These are phyloP conservation scores for Aspergillus oerlinghausenensis DNA, from an alignment of 2,329 filamentous ascomycete species.

Conservation along the genomic window DNA sequence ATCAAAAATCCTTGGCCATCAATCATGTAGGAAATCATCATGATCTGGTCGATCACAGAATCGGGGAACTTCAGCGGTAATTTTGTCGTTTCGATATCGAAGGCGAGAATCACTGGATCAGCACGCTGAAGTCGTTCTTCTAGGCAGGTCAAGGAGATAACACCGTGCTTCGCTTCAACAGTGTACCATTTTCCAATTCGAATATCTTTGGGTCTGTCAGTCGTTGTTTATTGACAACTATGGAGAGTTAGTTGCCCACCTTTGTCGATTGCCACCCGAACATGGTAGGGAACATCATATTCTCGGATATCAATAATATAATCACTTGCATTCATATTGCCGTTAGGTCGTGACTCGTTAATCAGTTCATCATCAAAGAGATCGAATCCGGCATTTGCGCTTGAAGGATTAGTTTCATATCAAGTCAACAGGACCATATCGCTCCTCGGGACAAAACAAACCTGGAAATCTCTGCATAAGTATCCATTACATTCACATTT, in stretches of 20 bases:
- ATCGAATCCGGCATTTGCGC: constrained; percentile 78
- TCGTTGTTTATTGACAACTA: not conserved
- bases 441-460: constrained; percentile 32
- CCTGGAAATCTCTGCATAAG: constrained; percentile 93
- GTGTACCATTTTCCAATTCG: constrained; percentile 96
- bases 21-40: constrained; percentile 99
- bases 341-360: constrained; percentile 73
- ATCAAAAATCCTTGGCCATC: constrained; percentile 97
- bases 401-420: constrained; percentile 36
- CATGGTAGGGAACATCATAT: constrained; percentile 98
- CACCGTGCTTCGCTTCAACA: constrained; percentile 88
- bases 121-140: constrained; percentile 84
- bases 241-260: constrained; percentile 44
- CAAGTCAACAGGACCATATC: not conserved
- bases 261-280: constrained; percentile 95
- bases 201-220: constrained; percentile 60
- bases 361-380: constrained; percentile 90
- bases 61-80: constrained; percentile 95
- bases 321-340: constrained; percentile 85
- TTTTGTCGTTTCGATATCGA: constrained; percentile 97
- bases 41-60: constrained; percentile 88
- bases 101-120: constrained; percentile 97
- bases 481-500: constrained; percentile 94
- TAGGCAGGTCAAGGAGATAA: constrained; percentile 76
- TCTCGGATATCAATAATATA: constrained; percentile 98